Percentiles rank a stretch among this genome's conserved stretches.
Conservation (phyloP, 768 basidiomycete genomes). For the Baorangia bicolor region DNA sequence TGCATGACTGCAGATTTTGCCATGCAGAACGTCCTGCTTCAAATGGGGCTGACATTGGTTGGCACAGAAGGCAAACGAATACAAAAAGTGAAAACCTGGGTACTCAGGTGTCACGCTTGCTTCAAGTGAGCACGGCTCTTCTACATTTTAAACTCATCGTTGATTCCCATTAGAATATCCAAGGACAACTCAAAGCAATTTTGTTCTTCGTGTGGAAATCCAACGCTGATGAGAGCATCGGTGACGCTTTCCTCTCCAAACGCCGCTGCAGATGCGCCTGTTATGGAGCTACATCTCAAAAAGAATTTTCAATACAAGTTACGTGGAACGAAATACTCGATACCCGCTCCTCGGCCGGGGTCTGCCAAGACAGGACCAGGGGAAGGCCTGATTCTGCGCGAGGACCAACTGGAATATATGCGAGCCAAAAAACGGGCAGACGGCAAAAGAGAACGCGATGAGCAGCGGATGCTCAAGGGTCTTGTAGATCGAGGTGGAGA, state of each 20-base stretch:
- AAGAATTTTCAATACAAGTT: slow-evolving; percentile 92
- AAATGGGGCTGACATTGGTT: slow-evolving; percentile 90
- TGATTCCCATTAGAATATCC: slow-evolving; percentile 65
- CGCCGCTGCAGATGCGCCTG: slow-evolving; percentile 58
- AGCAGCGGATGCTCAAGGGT: slow-evolving; percentile 61
- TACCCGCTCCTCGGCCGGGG: slow-evolving; percentile 88
- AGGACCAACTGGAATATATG: slow-evolving; percentile 89
- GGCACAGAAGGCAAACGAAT: slow-evolving; percentile 90
- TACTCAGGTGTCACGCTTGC: slow-evolving; percentile 95
- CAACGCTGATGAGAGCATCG: slow-evolving; percentile 86
- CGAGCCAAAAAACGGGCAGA: slow-evolving; percentile 79
- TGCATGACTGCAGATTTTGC: slow-evolving; percentile 99
- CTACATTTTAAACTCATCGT: not conserved
- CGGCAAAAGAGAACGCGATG: slow-evolving; percentile 72
- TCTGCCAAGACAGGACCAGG: slow-evolving; percentile 81
- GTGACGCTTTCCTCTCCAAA: slow-evolving; percentile 77
- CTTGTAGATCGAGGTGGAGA: slow-evolving; percentile 51
- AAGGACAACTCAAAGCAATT: slow-evolving; percentile 94
- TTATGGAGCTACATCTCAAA: slow-evolving; percentile 89
- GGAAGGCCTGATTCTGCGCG: slow-evolving; percentile 82
- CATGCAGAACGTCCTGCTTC: slow-evolving; percentile 95
- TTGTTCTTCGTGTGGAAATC: slow-evolving; percentile 95
- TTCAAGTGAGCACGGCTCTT: slow-evolving; percentile 76
- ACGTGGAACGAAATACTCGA: slow-evolving; percentile 89
- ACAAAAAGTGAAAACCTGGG: slow-evolving; percentile 91